A percentile compares a stretch with the other conserved stretches of the same genome.
Evolutionary conservation across 73 alveolate genomes (phyloP).

Genomic region (Durusdinium trenchii): DNA sequence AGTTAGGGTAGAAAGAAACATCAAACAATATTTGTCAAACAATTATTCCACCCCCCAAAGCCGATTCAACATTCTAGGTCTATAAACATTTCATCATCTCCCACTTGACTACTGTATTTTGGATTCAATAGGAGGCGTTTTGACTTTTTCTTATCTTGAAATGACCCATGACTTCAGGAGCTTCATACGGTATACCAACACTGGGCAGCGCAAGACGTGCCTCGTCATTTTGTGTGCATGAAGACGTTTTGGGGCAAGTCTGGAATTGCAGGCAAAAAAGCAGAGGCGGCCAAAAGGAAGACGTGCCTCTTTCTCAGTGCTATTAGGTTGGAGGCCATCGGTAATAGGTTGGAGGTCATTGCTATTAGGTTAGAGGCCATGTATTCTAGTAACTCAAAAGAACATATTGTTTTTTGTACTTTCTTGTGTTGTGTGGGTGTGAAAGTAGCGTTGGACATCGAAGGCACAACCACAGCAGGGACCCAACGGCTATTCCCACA

Average conservation of each 20-base stretch:
- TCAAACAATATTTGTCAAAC: too few species aligned
- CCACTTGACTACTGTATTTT: too few species aligned
- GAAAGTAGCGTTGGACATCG: neutral
- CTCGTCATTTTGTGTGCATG: neutral
- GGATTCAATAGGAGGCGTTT: too few species aligned
- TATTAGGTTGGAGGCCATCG: neutral
- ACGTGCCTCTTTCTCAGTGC: neutral
- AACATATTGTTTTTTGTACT: too few species aligned
- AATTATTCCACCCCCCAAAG: too few species aligned
- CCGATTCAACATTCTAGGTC: too few species aligned
- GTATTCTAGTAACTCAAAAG: too few species aligned
- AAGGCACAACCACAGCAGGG: slow-evolving; percentile 72
- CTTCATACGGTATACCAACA: slow-evolving; percentile 50
- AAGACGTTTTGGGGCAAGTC: neutral
- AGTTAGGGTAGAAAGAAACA: too few species aligned
- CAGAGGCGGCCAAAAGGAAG: slow-evolving; percentile 50
- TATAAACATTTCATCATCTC: too few species aligned
- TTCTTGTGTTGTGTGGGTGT: neutral
- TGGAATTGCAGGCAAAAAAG: slow-evolving; percentile 20
- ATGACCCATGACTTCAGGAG: too few species aligned
- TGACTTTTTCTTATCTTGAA: too few species aligned
- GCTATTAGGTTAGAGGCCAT: neutral
- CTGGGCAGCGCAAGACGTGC: slow-evolving; percentile 61
- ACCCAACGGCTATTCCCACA: slow-evolving; percentile 43
- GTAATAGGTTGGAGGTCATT: neutral